These are phyloP conservation scores for Penicillium roqueforti DNA, from an alignment of 495 filamentous ascomycete genomes.

Conservation along the genomic window DNA sequence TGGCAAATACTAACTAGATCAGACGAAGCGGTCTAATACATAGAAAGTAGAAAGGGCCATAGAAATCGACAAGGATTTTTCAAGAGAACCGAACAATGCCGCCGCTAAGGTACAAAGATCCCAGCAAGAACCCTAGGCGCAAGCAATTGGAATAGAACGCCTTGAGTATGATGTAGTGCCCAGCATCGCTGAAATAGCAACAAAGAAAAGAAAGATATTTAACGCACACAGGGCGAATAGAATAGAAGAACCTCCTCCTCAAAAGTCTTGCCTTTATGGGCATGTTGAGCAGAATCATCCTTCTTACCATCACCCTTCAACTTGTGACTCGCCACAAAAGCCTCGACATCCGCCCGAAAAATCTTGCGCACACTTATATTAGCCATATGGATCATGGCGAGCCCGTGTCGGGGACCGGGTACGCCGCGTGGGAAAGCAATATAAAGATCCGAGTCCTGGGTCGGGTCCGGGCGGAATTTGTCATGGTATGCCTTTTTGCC, in stretches of 20 bases:
- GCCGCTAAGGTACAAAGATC: background rate
- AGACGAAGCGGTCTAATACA: background rate
- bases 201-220: background rate
- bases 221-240: background rate
- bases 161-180: conserved; percentile 19
- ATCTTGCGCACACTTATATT: conserved; percentile 34
- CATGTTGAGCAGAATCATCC: background rate
- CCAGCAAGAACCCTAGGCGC: background rate
- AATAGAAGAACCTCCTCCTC: background rate
- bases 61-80: background rate
- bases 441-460: conserved; percentile 31
- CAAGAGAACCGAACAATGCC: background rate
- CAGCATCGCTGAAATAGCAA: conserved; percentile 10
- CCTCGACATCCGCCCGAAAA: conserved; percentile 20
- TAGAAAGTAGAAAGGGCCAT: background rate
- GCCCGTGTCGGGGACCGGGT: conserved; percentile 27
- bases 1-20: background rate
- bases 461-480: conserved; percentile 36
- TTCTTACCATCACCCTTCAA: background rate
- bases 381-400: conserved; percentile 40
- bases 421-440: conserved; percentile 35
- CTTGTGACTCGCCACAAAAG: conserved; percentile 5
- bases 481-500: conserved; percentile 46
- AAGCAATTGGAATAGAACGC: conserved; percentile 9
- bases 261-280: background rate